phyloP scores from a whole-genome alignment of 768 basidiomycete species.

The Trametes coccinea region DNA sequence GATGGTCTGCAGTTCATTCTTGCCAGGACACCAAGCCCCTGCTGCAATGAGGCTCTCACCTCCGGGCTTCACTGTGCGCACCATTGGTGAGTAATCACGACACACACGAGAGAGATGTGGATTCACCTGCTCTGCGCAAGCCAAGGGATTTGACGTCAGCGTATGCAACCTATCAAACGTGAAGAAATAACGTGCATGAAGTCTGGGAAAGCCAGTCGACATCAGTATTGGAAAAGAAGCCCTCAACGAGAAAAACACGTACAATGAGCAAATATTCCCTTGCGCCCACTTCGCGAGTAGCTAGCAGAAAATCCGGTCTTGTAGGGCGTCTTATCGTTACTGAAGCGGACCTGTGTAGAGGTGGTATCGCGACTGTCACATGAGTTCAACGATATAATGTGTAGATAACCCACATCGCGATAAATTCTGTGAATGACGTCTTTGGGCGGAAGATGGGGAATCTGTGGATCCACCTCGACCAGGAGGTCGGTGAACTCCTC shows the following conservation, averaged over 20 bases:
- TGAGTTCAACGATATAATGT: neutral
- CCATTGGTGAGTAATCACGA: neutral
- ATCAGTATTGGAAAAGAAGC: neutral
- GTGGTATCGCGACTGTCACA: no score
- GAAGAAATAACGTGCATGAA: no score
- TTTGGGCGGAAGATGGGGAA: slow-evolving; percentile 87
- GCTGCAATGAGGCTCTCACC: slow-evolving; percentile 74
- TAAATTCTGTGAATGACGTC: slow-evolving; percentile 93
- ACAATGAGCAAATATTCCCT: slow-evolving; percentile 89
- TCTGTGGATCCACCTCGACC: slow-evolving; percentile 72
- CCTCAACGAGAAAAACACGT: slow-evolving; percentile 33
- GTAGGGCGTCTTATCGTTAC: slow-evolving; percentile 95
- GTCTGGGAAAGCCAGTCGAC: no score
- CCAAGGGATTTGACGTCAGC: no score
- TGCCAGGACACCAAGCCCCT: slow-evolving; percentile 77
- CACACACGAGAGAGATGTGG: no score
- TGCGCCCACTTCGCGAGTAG: slow-evolving; percentile 86
- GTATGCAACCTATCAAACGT: no score
- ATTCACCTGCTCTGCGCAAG: slow-evolving; percentile 22
- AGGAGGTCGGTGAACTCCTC: slow-evolving; percentile 68
- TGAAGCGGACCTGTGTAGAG: slow-evolving; percentile 70
- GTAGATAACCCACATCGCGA: slow-evolving; percentile 66
- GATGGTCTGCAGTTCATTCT: slow-evolving; percentile 76
- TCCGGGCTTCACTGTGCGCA: slow-evolving; percentile 57
- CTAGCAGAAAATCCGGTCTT: slow-evolving; percentile 80